phyloP scores from a whole-genome alignment of 371 early-diverging fungal genomes.

The Polyrhizophydium stewartii region DNA sequence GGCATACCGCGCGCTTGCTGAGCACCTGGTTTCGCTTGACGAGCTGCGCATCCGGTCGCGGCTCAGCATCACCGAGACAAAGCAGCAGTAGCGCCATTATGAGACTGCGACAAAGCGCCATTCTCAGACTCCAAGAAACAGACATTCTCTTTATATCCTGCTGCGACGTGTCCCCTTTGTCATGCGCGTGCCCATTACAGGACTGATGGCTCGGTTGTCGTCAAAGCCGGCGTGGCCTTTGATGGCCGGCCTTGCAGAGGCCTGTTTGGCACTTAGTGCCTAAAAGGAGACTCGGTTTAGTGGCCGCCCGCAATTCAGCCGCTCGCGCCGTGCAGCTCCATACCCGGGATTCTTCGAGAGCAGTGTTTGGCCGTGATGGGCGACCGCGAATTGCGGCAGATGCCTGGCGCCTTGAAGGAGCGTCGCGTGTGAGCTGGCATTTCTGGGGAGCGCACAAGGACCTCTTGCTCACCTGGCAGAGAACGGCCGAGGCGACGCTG shows the following conservation, averaged over 20 bases:
- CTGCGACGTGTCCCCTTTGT: neutral
- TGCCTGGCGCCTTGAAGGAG: neutral
- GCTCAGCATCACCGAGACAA: neutral
- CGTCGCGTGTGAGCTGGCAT: neutral
- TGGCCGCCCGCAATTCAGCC: too few species aligned
- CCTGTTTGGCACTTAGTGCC: too few species aligned
- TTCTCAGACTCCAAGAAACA: too few species aligned
- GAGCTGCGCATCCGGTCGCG: neutral
- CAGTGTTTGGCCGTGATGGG: slow-evolving; percentile 1
- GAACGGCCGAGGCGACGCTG: neutral
- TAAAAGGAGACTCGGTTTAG: too few species aligned
- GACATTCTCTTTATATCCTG: neutral
- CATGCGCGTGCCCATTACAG: neutral
- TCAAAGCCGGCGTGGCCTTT: too few species aligned
- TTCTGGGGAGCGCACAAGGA: neutral
- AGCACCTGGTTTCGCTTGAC: neutral
- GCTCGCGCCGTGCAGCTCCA: too few species aligned
- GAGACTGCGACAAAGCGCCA: too few species aligned
- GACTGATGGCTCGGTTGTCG: neutral
- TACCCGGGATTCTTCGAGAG: neutral
- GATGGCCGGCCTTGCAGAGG: too few species aligned
- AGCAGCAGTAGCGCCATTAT: neutral
- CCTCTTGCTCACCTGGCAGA: neutral
- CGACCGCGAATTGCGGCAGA: neutral
- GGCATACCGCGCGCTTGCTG: neutral